Percentiles rank a stretch among this genome's conserved stretches.
These are phyloP conservation scores for Pilatotrama ljubarskyi DNA, from an alignment of 768 basidiomycete genomes.

Conservation along the genomic window DNA sequence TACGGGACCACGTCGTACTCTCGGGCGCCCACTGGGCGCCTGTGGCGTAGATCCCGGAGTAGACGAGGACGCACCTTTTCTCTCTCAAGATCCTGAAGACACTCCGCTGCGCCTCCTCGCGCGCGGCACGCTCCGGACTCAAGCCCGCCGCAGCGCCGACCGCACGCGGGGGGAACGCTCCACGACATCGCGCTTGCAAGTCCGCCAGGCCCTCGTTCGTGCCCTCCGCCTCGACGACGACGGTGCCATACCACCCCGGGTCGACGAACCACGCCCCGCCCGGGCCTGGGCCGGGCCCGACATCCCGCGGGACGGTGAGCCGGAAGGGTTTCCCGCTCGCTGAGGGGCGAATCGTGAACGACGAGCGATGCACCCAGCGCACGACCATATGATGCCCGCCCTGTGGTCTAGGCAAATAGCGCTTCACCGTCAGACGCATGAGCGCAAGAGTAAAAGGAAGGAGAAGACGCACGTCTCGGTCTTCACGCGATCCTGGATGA, in stretches of 20 bases:
- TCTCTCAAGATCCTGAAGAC: conserved; percentile 77
- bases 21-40: no score
- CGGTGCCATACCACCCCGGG: conserved; percentile 78
- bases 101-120: conserved; percentile 43
- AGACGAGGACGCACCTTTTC: conserved; percentile 74
- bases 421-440: background rate
- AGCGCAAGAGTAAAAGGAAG: background rate
- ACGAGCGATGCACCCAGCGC: conserved; percentile 82
- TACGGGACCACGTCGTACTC: no score
- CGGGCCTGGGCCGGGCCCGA: conserved; percentile 43
- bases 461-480: conserved; percentile 71
- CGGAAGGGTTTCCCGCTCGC: conserved; percentile 35
- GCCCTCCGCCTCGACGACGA: conserved; percentile 84
- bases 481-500: conserved; percentile 73
- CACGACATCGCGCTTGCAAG: conserved; percentile 71
- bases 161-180: conserved; percentile 63
- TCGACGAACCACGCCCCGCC: conserved; percentile 63
- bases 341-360: conserved; percentile 66
- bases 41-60: no score
- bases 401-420: conserved; percentile 80
- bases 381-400: conserved; percentile 79
- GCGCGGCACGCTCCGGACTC: conserved; percentile 34
- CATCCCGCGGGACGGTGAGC: conserved; percentile 29
- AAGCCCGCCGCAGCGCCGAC: conserved; percentile 28
- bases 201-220: conserved; percentile 84